phyloP scores from a whole-genome alignment of 2,329 filamentous ascomycete genomes.

The Verticillium zaregamsianum region DNA sequence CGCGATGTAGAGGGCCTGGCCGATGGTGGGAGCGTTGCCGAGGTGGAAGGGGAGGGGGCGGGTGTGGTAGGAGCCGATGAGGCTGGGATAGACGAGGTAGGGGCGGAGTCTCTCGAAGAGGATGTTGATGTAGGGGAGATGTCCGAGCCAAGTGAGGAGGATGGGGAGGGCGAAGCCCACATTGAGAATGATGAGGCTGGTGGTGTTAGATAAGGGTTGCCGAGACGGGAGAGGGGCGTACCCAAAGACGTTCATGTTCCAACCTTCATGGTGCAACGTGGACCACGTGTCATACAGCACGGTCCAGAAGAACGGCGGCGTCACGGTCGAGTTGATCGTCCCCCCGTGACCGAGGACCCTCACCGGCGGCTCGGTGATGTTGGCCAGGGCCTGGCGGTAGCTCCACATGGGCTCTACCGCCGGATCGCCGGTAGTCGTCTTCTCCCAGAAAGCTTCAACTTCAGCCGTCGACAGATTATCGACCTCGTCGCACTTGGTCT shows the following conservation, averaged over 20 bases:
- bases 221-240: no score
- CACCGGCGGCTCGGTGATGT: neutral
- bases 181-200: no score
- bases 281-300: no score
- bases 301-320: neutral
- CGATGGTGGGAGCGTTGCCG: conserved; percentile 30
- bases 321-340: neutral
- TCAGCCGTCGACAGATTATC: neutral
- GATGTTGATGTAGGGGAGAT: neutral
- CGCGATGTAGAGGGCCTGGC: conserved; percentile 29
- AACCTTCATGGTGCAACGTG: no score
- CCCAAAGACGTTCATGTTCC: no score
- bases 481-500: conserved; percentile 2
- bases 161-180: neutral
- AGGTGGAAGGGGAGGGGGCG: conserved; percentile 26
- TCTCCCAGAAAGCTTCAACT: conserved; percentile 5
- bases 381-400: neutral
- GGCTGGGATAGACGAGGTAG: conserved; percentile 25
- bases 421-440: neutral
- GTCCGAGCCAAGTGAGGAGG: neutral
- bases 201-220: no score
- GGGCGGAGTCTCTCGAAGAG: conserved; percentile 14
- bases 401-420: neutral
- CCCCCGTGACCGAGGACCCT: neutral
- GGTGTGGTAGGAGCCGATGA: conserved; percentile 24